Percentiles rank a stretch among this genome's conserved stretches.
These are phyloP conservation scores for Pleurozium schreberi DNA, from an alignment of 225 moss, liverwort and hornwort genomes.

Conservation along the genomic window DNA sequence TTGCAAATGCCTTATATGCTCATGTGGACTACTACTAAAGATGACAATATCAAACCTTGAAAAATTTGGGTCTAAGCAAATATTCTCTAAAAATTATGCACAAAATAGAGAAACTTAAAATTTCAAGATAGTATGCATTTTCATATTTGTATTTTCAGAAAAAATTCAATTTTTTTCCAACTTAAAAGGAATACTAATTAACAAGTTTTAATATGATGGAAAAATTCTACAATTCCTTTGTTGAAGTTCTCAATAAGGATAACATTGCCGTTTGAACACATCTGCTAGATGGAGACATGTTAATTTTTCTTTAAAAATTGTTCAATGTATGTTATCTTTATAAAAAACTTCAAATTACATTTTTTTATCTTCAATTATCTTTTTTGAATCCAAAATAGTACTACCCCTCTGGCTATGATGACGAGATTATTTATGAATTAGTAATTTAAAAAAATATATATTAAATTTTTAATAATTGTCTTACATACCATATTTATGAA, in stretches of 20 bases:
- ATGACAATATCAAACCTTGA: not conserved
- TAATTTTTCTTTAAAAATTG: too few species aligned
- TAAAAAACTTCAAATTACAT: not conserved
- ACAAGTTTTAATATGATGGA: not conserved
- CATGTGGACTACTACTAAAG: not conserved
- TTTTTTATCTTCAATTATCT: not conserved
- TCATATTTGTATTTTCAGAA: too few species aligned
- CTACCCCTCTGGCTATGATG: not conserved
- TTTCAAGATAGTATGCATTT: not conserved
- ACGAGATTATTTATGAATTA: not conserved
- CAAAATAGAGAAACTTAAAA: not conserved
- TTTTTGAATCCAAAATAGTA: not conserved
- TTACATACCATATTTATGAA: not conserved
- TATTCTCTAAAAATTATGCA: too few species aligned
- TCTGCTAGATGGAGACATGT: not conserved
- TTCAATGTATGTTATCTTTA: not conserved
- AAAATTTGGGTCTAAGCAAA: too few species aligned
- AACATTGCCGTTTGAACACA: not conserved
- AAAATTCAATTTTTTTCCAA: too few species aligned
- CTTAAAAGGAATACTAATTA: not conserved
- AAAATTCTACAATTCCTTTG: not conserved
- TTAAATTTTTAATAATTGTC: rapidly evolving
- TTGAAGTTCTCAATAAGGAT: not conserved
- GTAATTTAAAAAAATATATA: not conserved
- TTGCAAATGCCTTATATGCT: too few species aligned